These are phyloP conservation scores for Talaromyces atroroseus DNA, from an alignment of 2,329 filamentous ascomycete species.

Conservation along the genomic window DNA sequence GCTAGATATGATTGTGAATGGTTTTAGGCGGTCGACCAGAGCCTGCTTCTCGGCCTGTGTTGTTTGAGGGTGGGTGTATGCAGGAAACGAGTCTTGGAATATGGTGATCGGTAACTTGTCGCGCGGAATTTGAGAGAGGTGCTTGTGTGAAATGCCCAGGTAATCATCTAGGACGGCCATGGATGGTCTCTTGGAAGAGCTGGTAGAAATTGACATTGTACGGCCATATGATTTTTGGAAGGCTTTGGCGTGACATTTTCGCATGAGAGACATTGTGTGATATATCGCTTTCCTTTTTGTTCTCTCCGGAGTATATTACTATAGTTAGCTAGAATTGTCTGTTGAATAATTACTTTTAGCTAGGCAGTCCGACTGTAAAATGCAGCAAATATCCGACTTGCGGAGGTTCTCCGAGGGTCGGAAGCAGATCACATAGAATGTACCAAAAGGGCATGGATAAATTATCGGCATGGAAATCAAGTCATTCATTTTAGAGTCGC, in stretches of 20 bases:
- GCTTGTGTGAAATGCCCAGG: slow-evolving; percentile 49
- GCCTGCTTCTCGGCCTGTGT: slow-evolving; percentile 42
- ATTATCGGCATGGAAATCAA: no score
- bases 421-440: neutral
- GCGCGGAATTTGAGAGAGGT: slow-evolving; percentile 50
- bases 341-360: no score
- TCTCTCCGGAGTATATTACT: neutral
- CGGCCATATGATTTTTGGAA: neutral
- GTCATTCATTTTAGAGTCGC: no score
- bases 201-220: neutral
- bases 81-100: neutral
- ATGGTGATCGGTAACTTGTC: neutral
- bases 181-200: slow-evolving; percentile 29
- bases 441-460: no score
- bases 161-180: slow-evolving; percentile 66
- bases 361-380: neutral
- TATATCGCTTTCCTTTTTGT: neutral
- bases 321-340: no score
- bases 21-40: slow-evolving; percentile 56
- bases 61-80: slow-evolving; percentile 21
- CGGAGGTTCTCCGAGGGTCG: neutral
- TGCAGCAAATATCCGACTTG: neutral
- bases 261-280: neutral
- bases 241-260: neutral
- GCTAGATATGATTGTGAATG: slow-evolving; percentile 62